phyloP scores from a whole-genome alignment of 1,139 yeast species.

The Nadsonia commutata region DNA sequence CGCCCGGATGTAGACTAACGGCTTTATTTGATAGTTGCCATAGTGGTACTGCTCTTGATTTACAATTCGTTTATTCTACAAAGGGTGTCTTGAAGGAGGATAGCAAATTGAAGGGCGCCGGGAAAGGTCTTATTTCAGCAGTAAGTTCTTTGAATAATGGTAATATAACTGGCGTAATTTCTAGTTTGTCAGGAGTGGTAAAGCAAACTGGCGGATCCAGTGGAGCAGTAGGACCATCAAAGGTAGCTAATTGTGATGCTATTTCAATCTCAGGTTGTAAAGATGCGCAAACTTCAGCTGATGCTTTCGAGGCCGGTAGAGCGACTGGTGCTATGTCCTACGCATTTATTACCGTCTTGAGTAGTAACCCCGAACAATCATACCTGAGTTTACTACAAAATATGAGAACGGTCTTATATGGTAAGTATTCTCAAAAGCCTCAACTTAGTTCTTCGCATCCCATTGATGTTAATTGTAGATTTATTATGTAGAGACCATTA shows the following conservation, averaged over 20 bases:
- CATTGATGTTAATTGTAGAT: conserved; percentile 58
- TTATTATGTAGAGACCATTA: conserved; percentile 26
- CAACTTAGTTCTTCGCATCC: conserved; percentile 76
- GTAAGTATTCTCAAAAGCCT: conserved; percentile 76
- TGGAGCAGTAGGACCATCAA: conserved; percentile 35
- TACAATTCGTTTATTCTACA: conserved; percentile 82
- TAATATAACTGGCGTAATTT: conserved; percentile 42
- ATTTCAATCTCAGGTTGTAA: conserved; percentile 81
- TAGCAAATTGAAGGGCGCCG: conserved; percentile 72
- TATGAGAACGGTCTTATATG: conserved; percentile 54
- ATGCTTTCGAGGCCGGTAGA: conserved; percentile 60
- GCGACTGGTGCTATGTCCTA: conserved; percentile 94
- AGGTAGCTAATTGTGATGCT: conserved; percentile 81
- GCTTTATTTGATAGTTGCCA: conserved; percentile 89
- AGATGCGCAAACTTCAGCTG: conserved; percentile 71
- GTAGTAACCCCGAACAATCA: conserved; percentile 54
- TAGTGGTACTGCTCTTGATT: conserved; percentile 79
- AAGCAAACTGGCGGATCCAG: conserved; percentile 30
- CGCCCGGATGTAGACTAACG: conserved; percentile 73
- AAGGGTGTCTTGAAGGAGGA: conserved; percentile 88
- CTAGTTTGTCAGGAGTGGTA: conserved; percentile 36
- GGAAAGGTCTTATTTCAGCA: conserved; percentile 58
- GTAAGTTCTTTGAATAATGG: conserved; percentile 62
- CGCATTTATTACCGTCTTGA: conserved; percentile 65
- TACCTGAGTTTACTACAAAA: conserved; percentile 67